A percentile compares a stretch with the other conserved stretches of the same genome.
Evolutionary conservation across 208 protist species (phyloP).

Genomic region (Blastocrithidia nonstop): DNA sequence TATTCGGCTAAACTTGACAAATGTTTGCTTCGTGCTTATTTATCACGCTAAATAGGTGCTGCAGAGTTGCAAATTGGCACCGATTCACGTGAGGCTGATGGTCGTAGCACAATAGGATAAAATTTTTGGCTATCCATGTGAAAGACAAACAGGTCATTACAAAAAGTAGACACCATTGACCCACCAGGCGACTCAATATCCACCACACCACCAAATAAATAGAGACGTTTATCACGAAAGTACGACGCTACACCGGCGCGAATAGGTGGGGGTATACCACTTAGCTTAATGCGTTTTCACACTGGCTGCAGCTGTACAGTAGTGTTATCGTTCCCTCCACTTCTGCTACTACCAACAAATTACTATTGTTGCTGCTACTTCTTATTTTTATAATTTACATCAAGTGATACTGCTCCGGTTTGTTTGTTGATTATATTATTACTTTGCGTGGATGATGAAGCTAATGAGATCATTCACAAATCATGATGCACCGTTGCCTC

Average conservation of each 20-base stretch:
- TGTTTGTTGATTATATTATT: not conserved
- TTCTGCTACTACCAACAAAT: not conserved
- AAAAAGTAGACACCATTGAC: constrained; percentile 76
- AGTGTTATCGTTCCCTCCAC: too few species aligned
- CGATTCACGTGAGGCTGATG: constrained; percentile 5
- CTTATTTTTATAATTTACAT: too few species aligned
- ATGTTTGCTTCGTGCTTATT: constrained; percentile 3
- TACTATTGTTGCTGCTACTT: not conserved
- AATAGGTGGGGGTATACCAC: constrained; percentile 77
- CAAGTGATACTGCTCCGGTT: not conserved
- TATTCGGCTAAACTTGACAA: constrained; percentile 34
- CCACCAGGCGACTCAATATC: constrained; percentile 77
- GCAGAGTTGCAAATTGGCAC: not conserved
- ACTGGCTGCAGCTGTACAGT: constrained; percentile 17
- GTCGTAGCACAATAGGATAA: constrained; percentile 68
- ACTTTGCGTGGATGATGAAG: not conserved
- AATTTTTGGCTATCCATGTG: constrained; percentile 83
- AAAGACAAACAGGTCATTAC: constrained; percentile 84
- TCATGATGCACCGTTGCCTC: constrained; percentile 83
- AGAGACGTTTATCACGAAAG: constrained; percentile 71
- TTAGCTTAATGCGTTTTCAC: constrained; percentile 65
- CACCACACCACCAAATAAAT: constrained; percentile 83
- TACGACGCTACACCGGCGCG: constrained; percentile 41
- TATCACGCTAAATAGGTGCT: not conserved
- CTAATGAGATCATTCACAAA: constrained; percentile 60